These are phyloP conservation scores for Aspergillus carlsbadensis DNA, from an alignment of 495 filamentous ascomycete genomes.

Conservation along the genomic window DNA sequence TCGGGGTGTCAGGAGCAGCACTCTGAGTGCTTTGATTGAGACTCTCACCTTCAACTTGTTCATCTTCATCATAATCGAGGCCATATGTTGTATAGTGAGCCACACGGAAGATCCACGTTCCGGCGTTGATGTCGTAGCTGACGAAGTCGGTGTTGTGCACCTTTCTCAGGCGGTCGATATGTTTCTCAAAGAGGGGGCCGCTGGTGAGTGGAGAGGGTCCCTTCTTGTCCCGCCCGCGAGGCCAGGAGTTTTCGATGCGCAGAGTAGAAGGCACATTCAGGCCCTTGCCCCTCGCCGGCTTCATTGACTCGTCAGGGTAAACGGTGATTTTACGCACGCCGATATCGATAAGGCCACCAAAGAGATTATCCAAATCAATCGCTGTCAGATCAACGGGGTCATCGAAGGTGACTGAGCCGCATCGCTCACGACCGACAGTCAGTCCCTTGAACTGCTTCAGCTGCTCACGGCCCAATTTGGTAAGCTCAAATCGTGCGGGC, in stretches of 20 bases:
- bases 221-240: constrained; percentile 64
- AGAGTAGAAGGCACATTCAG: constrained; percentile 89
- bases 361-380: constrained; percentile 70
- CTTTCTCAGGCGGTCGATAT: constrained; percentile 75
- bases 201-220: constrained; percentile 51
- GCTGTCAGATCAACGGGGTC: constrained; percentile 75
- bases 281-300: constrained; percentile 79
- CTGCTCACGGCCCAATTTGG: constrained; percentile 69
- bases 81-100: constrained; percentile 95
- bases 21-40: constrained; percentile 57
- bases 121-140: constrained; percentile 71
- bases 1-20: constrained; percentile 59
- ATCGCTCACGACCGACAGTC: constrained; percentile 75
- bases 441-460: constrained; percentile 69
- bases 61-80: constrained; percentile 82
- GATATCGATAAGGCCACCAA: constrained; percentile 69
- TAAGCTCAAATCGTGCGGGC: constrained; percentile 67
- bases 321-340: constrained; percentile 76
- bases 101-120: constrained; percentile 87
- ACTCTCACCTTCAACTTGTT: constrained; percentile 57
- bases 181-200: constrained; percentile 66
- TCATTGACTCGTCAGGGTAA: constrained; percentile 71
- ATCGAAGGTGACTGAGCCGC: constrained; percentile 79
- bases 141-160: constrained; percentile 79
- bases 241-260: constrained; percentile 85